Percentiles rank a stretch among this genome's conserved stretches.
Evolutionary conservation across 768 basidiomycete species (phyloP).

Genomic region (Lenzites betulinus): DNA sequence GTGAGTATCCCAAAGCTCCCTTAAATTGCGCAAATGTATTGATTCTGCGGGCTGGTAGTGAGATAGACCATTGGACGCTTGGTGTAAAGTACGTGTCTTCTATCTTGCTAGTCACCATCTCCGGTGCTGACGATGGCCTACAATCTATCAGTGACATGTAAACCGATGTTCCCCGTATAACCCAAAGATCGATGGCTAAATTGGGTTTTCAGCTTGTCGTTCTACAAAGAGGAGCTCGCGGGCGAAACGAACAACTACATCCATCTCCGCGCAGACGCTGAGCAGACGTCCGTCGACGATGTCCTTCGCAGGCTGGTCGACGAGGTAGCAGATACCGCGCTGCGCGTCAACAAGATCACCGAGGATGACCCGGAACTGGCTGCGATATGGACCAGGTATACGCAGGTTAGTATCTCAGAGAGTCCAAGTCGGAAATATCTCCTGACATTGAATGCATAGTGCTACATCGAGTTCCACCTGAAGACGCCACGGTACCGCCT

Average conservation of each 20-base stretch:
- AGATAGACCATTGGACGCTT: conserved; percentile 14
- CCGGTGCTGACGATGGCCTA: neutral
- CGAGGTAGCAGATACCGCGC: conserved; percentile 12
- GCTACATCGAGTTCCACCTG: conserved; percentile 8
- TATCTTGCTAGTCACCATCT: neutral
- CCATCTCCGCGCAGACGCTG: conserved; percentile 12
- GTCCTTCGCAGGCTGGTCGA: conserved; percentile 10
- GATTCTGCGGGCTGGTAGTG: neutral
- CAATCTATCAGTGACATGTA: conserved; percentile 9
- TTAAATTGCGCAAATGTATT: neutral
- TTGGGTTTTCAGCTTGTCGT: conserved; percentile 13
- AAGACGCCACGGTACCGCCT: conserved; percentile 9
- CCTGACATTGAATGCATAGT: neutral
- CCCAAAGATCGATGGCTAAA: neutral
- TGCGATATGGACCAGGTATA: neutral
- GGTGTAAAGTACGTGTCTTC: conserved; percentile 11
- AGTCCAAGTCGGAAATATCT: neutral
- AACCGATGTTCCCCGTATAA: neutral
- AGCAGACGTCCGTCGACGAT: neutral
- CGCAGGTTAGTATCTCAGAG: neutral
- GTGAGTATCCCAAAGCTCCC: conserved; percentile 15
- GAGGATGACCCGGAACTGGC: conserved; percentile 1
- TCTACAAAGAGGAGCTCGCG: conserved; percentile 26
- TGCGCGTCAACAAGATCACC: neutral
- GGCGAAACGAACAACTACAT: conserved; percentile 24